These are phyloP conservation scores for Viridothelium virens DNA, from an alignment of 495 filamentous ascomycete species.

Conservation along the genomic window DNA sequence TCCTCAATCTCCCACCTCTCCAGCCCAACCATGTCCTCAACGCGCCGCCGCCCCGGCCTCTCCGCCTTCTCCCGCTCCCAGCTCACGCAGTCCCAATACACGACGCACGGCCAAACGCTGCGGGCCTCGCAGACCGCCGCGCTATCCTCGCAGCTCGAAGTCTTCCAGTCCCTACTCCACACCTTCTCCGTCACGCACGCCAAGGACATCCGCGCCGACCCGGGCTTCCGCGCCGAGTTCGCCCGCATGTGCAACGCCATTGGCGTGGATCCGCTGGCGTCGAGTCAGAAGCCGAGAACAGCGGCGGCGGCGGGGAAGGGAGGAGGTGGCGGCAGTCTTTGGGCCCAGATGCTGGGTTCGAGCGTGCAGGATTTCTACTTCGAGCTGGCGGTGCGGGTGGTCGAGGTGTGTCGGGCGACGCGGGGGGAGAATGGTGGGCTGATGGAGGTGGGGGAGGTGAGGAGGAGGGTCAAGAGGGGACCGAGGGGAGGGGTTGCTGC, in stretches of 20 bases:
- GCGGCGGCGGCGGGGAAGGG: slow-evolving; percentile 35
- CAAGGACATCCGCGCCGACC: slow-evolving; percentile 90
- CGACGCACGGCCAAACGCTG: slow-evolving; percentile 76
- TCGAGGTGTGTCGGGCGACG: slow-evolving; percentile 84
- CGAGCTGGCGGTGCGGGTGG: slow-evolving; percentile 85
- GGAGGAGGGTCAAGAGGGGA: slow-evolving; percentile 61
- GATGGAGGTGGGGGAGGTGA: slow-evolving; percentile 75
- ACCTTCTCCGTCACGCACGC: slow-evolving; percentile 91
- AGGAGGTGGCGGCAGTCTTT: slow-evolving; percentile 53
- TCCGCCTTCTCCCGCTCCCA: slow-evolving; percentile 80
- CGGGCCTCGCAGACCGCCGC: slow-evolving; percentile 72
- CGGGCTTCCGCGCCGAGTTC: slow-evolving; percentile 90
- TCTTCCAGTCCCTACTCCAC: slow-evolving; percentile 89
- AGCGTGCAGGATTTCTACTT: slow-evolving; percentile 98
- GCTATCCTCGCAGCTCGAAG: slow-evolving; percentile 82
- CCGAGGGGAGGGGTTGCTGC: slow-evolving; percentile 35
- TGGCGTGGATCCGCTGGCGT: slow-evolving; percentile 84
- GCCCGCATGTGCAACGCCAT: slow-evolving; percentile 97
- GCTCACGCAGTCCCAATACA: slow-evolving; percentile 74
- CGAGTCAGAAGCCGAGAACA: slow-evolving; percentile 52
- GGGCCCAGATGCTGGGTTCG: slow-evolving; percentile 84
- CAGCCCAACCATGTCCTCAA: slow-evolving; percentile 14
- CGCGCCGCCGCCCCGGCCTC: slow-evolving; percentile 65
- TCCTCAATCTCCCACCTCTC: not conserved
- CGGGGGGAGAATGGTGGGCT: slow-evolving; percentile 87